Conservation (phyloP, 805 yeast species). For the Tetrapisispora arboricola region DNA sequence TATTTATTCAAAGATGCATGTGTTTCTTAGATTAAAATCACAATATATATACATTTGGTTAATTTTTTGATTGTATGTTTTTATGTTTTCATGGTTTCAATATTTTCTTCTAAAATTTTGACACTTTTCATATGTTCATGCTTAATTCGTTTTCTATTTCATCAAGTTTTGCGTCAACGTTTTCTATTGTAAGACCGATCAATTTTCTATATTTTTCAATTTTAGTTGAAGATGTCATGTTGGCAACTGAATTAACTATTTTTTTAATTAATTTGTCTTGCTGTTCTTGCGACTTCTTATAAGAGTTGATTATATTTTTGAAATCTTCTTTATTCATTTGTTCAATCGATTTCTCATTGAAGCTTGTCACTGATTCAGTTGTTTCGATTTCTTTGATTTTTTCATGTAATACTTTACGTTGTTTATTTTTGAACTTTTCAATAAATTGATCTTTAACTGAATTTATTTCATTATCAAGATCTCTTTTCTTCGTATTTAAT, state of each 20-base stretch:
- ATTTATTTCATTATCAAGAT: neutral
- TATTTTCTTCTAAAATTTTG: no score
- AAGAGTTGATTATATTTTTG: neutral
- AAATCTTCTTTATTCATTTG: neutral
- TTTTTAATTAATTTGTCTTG: conserved; percentile 27
- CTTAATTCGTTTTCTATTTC: conserved; percentile 50
- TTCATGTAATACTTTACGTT: neutral
- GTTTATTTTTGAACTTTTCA: neutral
- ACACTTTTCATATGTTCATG: conserved; percentile 6
- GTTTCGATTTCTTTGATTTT: neutral
- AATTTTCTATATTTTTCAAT: conserved; percentile 73
- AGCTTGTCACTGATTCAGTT: neutral
- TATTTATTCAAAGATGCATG: no score
- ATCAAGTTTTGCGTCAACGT: conserved; percentile 69
- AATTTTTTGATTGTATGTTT: no score
- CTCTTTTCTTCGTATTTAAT: neutral
- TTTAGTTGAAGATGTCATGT: conserved; percentile 39
- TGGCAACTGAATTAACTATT: conserved; percentile 41
- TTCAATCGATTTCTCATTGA: neutral
- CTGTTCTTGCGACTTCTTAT: neutral
- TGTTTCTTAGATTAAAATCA: no score
- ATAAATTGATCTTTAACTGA: neutral
- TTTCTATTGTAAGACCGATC: conserved; percentile 69
- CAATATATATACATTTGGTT: no score
- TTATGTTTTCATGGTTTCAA: no score